A percentile compares a stretch with the other conserved stretches of the same genome.
These are phyloP conservation scores for Chlorokybus atmophyticus DNA, from an alignment of 139 green algal species.

Conservation along the genomic window DNA sequence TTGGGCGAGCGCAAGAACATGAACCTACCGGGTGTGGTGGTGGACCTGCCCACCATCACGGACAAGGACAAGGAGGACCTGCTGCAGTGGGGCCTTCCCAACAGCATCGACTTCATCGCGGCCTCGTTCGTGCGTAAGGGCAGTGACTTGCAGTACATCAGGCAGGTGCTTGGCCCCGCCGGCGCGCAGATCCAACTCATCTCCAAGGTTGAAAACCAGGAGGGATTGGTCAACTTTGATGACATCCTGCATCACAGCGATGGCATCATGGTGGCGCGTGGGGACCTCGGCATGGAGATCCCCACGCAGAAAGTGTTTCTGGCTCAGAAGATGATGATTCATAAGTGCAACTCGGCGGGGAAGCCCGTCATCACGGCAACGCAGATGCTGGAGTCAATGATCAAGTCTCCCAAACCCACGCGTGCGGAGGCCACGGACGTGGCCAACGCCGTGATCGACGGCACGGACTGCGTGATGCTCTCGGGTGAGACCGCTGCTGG, in stretches of 20 bases:
- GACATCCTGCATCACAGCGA: slow-evolving; percentile 79
- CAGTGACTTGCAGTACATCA: slow-evolving; percentile 79
- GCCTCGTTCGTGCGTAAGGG: slow-evolving; percentile 97
- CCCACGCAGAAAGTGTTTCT: slow-evolving; percentile 98
- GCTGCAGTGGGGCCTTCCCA: slow-evolving; percentile 83
- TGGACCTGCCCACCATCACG: slow-evolving; percentile 93
- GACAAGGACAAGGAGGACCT: slow-evolving; percentile 91
- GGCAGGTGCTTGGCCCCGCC: slow-evolving; percentile 61
- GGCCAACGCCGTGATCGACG: slow-evolving; percentile 73
- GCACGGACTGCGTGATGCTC: slow-evolving; percentile 66
- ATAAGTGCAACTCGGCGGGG: slow-evolving; percentile 36
- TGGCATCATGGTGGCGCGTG: slow-evolving; percentile 81
- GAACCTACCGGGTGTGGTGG: slow-evolving; percentile 90
- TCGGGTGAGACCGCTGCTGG: slow-evolving; percentile 68
- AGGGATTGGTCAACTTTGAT: slow-evolving; percentile 96
- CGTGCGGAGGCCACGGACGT: slow-evolving; percentile 79
- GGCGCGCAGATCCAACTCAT: slow-evolving; percentile 82
- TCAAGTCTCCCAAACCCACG: slow-evolving; percentile 38
- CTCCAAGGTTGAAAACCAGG: slow-evolving; percentile 96
- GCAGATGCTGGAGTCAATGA: slow-evolving; percentile 53
- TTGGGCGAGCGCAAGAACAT: slow-evolving; percentile 95
- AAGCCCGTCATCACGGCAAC: slow-evolving; percentile 48
- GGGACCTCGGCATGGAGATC: slow-evolving; percentile 99
- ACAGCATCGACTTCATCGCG: slow-evolving; percentile 97
- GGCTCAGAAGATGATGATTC: slow-evolving; percentile 76